Evolutionary conservation across 192 early-diverging fungal species (phyloP).

Genomic region (Coemansia sp.): DNA sequence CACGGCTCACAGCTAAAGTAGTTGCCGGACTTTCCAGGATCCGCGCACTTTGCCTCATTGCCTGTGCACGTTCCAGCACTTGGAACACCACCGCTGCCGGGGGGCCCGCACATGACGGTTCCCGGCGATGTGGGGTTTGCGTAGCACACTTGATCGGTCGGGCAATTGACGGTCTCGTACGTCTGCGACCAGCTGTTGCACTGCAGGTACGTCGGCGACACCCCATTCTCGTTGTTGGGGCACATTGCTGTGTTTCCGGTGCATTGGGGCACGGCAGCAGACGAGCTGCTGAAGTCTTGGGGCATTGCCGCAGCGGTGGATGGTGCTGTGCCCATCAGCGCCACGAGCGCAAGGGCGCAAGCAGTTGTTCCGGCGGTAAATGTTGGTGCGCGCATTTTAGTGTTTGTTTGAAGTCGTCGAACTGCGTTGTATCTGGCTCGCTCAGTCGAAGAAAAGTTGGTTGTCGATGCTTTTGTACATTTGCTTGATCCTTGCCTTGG

Average conservation of each 20-base stretch:
- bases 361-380: neutral
- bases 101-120: constrained; percentile 43
- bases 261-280: constrained; percentile 15
- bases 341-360: neutral
- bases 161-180: constrained; percentile 33
- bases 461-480: neutral
- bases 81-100: constrained; percentile 40
- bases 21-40: constrained; percentile 23
- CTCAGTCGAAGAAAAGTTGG: neutral
- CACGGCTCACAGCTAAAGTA: constrained; percentile 47
- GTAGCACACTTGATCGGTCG: constrained; percentile 46
- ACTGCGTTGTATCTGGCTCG: neutral
- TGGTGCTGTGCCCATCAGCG: neutral
- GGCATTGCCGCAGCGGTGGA: neutral
- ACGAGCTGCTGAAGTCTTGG: neutral
- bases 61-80: constrained; percentile 33
- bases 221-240: constrained; percentile 39
- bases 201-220: constrained; percentile 46
- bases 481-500: neutral
- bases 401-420: neutral
- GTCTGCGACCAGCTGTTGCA: constrained; percentile 43
- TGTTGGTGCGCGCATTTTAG: neutral
- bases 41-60: constrained; percentile 38
- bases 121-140: constrained; percentile 41
- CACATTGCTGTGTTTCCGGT: constrained; percentile 41